phyloP scores from a whole-genome alignment of 1,284 basidiomycete genomes.

The Pseudozyma pruni region DNA sequence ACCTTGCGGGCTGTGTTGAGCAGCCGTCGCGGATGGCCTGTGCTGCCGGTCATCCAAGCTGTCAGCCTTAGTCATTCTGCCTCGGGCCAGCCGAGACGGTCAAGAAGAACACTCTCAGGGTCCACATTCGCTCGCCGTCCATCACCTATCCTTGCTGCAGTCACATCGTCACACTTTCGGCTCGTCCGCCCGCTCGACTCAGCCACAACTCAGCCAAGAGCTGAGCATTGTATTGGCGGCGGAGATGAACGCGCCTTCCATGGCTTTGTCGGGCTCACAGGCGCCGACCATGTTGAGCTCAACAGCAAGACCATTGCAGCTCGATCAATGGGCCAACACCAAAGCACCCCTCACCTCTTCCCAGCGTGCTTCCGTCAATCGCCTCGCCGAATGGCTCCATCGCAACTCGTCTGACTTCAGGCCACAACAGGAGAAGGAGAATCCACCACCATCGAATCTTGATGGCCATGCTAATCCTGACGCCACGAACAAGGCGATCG shows the following conservation, averaged over 20 bases:
- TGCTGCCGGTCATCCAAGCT: constrained; percentile 3
- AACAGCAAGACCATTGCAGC: constrained; percentile 40
- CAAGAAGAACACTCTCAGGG: constrained; percentile 25
- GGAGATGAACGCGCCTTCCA: constrained; percentile 17
- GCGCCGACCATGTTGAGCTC: constrained; percentile 21
- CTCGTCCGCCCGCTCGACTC: constrained; percentile 5
- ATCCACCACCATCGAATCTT: neutral
- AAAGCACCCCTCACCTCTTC: constrained; percentile 44
- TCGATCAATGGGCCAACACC: constrained; percentile 53
- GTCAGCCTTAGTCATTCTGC: constrained; percentile 24
- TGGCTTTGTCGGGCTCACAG: constrained; percentile 5
- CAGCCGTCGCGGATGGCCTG: constrained; percentile 21
- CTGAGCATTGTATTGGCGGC: neutral
- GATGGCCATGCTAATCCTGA: neutral
- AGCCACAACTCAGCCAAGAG: neutral
- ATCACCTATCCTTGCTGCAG: neutral
- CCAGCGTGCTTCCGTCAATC: constrained; percentile 51
- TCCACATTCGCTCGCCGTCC: constrained; percentile 7
- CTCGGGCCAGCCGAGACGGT: constrained; percentile 2
- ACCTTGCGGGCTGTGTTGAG: no score
- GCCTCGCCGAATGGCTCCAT: constrained; percentile 54
- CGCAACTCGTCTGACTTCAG: constrained; percentile 39
- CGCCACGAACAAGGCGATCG: neutral
- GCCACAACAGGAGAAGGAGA: constrained; percentile 21
- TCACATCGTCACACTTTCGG: neutral